A percentile compares a stretch with the other conserved stretches of the same genome.
Conservation (phyloP, 2,329 filamentous ascomycete genomes). For the Elsinoe perseae region DNA sequence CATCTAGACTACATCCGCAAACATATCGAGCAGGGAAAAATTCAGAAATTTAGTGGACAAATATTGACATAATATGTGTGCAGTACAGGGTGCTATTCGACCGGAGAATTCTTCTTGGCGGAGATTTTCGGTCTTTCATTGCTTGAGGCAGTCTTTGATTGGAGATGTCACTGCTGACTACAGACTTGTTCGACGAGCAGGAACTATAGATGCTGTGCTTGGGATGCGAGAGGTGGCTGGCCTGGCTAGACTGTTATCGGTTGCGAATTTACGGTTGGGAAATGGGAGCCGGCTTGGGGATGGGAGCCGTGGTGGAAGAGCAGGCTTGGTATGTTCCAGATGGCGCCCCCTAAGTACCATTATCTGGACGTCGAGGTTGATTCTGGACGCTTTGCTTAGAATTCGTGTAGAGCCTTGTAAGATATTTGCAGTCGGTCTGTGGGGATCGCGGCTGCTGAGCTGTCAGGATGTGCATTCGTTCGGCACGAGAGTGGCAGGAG, state of each 20-base stretch:
- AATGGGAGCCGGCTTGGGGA: background rate
- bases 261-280: background rate
- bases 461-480: too few relatives aligned
- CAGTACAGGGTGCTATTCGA: background rate
- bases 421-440: too few relatives aligned
- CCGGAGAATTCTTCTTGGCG: background rate
- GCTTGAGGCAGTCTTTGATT: background rate
- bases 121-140: background rate
- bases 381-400: too few relatives aligned
- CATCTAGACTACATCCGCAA: too few relatives aligned
- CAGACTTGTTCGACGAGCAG: background rate
- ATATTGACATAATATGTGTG: background rate
- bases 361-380: background rate
- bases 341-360: background rate
- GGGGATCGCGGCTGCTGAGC: too few relatives aligned
- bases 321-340: background rate
- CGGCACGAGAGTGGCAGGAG: background rate
- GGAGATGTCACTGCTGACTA: background rate
- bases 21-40: too few relatives aligned
- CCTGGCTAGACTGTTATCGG: background rate
- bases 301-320: background rate
- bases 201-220: background rate
- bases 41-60: too few relatives aligned
- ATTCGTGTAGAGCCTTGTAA: too few relatives aligned
- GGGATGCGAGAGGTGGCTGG: background rate